Evolutionary conservation across 176 grass and related monocot species (phyloP).

Genomic region (Oryza rufipogon): DNA sequence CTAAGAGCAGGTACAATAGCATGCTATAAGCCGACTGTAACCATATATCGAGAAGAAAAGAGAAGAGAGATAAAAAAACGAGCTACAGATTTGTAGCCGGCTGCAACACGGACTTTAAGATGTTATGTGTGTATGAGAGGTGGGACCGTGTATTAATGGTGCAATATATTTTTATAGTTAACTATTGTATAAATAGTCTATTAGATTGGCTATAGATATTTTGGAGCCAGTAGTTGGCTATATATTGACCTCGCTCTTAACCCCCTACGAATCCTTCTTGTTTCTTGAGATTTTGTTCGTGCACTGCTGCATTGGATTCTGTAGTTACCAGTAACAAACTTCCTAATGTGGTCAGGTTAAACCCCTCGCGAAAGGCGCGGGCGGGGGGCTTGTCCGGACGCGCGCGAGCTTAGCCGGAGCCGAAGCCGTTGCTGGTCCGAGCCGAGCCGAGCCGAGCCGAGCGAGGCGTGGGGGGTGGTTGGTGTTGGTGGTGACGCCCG

Average conservation of each 20-base stretch:
- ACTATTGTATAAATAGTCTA: too few species aligned
- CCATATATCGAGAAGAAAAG: too few species aligned
- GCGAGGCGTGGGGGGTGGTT: not conserved
- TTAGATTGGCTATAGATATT: too few species aligned
- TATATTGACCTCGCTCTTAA: not conserved
- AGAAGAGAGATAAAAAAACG: too few species aligned
- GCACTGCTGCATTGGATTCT: not conserved
- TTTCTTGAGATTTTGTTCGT: not conserved
- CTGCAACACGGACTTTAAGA: too few species aligned
- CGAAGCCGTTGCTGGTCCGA: not conserved
- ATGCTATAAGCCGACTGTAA: too few species aligned
- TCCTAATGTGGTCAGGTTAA: constrained; percentile 14
- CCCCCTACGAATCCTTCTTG: not conserved
- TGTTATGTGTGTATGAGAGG: too few species aligned
- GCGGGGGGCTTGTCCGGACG: not conserved
- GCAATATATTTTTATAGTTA: too few species aligned
- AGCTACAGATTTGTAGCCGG: too few species aligned
- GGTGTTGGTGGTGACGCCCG: not conserved
- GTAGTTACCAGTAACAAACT: constrained; percentile 5
- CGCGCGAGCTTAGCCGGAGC: not conserved
- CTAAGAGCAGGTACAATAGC: too few species aligned
- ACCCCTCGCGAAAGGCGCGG: not conserved
- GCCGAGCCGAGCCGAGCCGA: not conserved
- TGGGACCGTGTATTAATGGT: too few species aligned
- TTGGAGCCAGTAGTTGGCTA: too few species aligned